A percentile compares a stretch with the other conserved stretches of the same genome.
Conservation (phyloP, 2,329 filamentous ascomycete genomes). For the Grosmannia serpens region DNA sequence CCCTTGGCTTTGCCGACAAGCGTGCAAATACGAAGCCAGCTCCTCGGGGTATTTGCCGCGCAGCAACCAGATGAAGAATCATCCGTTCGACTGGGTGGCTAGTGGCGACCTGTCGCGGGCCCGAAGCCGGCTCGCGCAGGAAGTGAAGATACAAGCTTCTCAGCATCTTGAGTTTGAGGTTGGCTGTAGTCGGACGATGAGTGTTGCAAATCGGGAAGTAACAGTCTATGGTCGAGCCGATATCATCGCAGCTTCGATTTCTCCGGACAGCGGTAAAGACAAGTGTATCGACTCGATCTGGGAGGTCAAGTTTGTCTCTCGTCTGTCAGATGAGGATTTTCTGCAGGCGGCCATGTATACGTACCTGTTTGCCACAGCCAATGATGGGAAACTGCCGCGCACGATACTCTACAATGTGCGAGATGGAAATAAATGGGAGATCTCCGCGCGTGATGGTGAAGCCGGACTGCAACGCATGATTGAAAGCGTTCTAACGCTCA, state of each 20-base stretch:
- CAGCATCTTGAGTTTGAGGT: neutral
- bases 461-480: neutral
- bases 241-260: neutral
- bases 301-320: neutral
- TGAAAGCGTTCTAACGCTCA: neutral
- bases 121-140: neutral
- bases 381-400: neutral
- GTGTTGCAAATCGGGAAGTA: neutral
- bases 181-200: neutral
- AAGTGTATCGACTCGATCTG: neutral
- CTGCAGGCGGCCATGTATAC: neutral
- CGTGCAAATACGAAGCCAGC: neutral
- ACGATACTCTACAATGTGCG: constrained; percentile 1
- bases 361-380: neutral
- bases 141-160: neutral
- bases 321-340: neutral
- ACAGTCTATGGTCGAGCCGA: neutral
- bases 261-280: neutral
- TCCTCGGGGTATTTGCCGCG: neutral
- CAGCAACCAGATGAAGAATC: neutral
- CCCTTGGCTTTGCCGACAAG: neutral
- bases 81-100: neutral
- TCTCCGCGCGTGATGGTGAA: neutral
- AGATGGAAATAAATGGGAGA: constrained; percentile 1
- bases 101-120: neutral